These are phyloP conservation scores for Musa schizocarpa DNA, from an alignment of 176 grass and related monocot genomes.

Conservation along the genomic window DNA sequence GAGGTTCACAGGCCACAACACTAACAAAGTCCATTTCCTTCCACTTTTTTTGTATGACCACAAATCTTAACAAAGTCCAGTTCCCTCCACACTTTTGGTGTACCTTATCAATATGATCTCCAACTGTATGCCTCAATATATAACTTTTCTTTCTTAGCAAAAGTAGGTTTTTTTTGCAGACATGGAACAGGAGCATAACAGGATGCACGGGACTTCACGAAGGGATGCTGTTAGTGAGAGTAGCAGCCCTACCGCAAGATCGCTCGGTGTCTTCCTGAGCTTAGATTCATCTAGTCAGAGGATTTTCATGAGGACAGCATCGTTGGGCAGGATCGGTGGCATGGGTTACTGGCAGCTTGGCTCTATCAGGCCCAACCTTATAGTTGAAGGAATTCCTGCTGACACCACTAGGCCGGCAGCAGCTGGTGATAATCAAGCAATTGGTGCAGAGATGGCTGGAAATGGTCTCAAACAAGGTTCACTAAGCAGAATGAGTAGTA, in stretches of 20 bases:
- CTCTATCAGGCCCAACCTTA: constrained; percentile 1
- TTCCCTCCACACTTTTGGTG: background rate
- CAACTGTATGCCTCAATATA: background rate
- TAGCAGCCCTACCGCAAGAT: background rate
- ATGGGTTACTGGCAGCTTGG: background rate
- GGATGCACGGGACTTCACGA: background rate
- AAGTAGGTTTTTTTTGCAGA: background rate
- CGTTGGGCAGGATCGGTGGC: background rate
- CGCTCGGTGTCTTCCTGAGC: background rate
- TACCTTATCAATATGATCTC: background rate
- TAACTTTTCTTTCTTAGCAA: background rate
- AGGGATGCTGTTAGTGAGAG: constrained; percentile 3
- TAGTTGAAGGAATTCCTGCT: background rate
- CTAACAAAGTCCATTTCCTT: constrained; percentile 1
- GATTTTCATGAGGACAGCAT: constrained; percentile 5
- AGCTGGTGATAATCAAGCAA: background rate
- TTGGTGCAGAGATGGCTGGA: background rate
- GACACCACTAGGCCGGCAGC: background rate
- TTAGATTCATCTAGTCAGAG: constrained; percentile 12
- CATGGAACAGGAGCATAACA: constrained; percentile 1
- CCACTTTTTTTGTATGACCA: background rate
- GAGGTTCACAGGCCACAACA: background rate
- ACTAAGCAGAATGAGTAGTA: constrained; percentile 41
- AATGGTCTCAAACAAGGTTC: constrained; percentile 4
- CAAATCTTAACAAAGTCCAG: background rate